Conservation (phyloP, 2,329 filamentous ascomycete species). For the Onygena corvina region DNA sequence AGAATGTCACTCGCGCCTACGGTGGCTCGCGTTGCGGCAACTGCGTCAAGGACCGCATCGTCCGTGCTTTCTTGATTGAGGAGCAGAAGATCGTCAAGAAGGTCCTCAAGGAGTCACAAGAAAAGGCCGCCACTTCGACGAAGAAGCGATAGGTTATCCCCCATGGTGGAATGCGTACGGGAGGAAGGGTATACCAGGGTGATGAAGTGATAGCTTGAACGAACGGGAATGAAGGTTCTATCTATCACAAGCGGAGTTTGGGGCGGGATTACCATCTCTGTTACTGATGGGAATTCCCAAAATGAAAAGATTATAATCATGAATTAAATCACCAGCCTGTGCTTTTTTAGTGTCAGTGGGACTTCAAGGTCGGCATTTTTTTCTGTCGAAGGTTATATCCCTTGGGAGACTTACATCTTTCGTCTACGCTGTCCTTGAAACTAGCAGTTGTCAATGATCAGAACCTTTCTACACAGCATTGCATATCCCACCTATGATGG, state of each 20-base stretch:
- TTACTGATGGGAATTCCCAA: conserved; percentile 1
- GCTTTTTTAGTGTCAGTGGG: conserved; percentile 3
- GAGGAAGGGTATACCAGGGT: conserved; percentile 2
- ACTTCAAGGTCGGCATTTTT: not conserved
- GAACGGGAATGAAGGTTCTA: not conserved
- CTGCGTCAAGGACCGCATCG: conserved; percentile 96
- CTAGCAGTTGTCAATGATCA: conserved; percentile 1
- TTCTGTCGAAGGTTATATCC: not conserved
- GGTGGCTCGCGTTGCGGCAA: conserved; percentile 96
- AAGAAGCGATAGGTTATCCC: conserved; percentile 34
- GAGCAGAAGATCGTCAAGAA: conserved; percentile 99
- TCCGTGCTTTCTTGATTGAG: conserved; percentile 98
- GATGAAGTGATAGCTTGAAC: not conserved
- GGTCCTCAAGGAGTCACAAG: conserved; percentile 95
- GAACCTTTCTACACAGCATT: not conserved
- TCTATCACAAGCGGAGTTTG: conserved; percentile 7
- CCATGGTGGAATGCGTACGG: not conserved
- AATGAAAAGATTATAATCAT: conserved; percentile 7
- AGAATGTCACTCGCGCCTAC: conserved; percentile 98
- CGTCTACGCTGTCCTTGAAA: conserved; percentile 4
- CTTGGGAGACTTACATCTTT: not conserved
- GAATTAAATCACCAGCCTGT: conserved; percentile 3
- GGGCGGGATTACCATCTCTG: conserved; percentile 3
- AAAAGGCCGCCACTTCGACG: conserved; percentile 39
- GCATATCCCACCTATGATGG: not conserved